Base-by-base conservation (phyloP, 208 protist genomes). In the Trypanosoma boissoni region DNA sequence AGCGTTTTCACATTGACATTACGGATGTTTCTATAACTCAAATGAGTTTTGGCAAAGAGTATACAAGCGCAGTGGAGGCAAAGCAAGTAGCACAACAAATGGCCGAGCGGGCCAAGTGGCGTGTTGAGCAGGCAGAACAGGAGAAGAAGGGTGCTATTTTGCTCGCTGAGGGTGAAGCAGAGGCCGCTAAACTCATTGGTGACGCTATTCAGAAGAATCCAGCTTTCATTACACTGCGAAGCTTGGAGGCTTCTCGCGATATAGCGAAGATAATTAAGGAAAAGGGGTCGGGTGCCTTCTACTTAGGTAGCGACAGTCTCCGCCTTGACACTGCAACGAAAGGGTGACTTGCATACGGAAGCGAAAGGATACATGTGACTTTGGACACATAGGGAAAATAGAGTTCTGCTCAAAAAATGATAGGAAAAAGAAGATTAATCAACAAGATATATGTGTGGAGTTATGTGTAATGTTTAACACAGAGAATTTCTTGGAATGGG, bases 21-120 rank as follows among this genome's bases (percentile, higher is more conserved):
- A 98, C 98, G 34, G 98, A 99, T 72, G 97, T 99, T 12, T 97
- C 97, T 32, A 99, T 99, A 61, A 96, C 95, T 2, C 90, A 98
- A 67, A 95, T 98, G 81, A 96, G 86, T 62, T 98, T 98, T 57
- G 89, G 94, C 21, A 94, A 91, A 50, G 94, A 98, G 70, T 98
- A 97, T 74, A 97, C 94, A 18, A 76, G 76, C 45, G 95, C 96
- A 27, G 93, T 98, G 58, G 96, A 98, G 79, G 72, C 84, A 51
- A 98, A 98, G 76, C 96, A 98, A 76, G 90, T 98, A 49, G 96
- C 95, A 1, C 94, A 98, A 81, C 96, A 98, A 78, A 96, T 96
- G 77, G 94, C 96, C 2, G 94, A 98, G 82, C 87, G 95, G 10
- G 88, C 91, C 34, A 95, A 94, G 66, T 98, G 94, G 72, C 75